Conservation (phyloP, 371 early-diverging fungal species). For the Apophysomyces sp. region DNA sequence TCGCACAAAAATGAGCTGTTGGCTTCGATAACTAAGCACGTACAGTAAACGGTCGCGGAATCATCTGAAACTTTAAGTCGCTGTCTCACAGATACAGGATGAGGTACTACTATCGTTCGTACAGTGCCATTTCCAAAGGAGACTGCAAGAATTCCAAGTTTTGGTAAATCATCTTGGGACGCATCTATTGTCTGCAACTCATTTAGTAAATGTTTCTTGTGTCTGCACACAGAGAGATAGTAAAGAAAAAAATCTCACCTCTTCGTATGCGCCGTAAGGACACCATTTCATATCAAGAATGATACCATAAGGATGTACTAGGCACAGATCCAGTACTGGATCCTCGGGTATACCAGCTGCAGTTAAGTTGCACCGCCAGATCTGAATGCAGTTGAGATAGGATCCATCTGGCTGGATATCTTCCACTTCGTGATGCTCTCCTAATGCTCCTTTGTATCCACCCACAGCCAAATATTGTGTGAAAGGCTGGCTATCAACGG, state of each 20-base stretch:
- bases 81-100: conserved; percentile 40
- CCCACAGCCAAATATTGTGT: conserved; percentile 63
- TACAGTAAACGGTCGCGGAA: conserved; percentile 25
- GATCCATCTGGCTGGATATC: conserved; percentile 16
- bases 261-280: conserved; percentile 47
- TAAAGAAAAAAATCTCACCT: conserved; percentile 12
- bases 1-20: not conserved
- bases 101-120: conserved; percentile 55
- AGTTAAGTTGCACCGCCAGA: conserved; percentile 45
- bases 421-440: conserved; percentile 43
- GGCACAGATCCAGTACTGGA: conserved; percentile 49
- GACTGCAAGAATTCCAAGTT: conserved; percentile 58
- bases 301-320: conserved; percentile 60
- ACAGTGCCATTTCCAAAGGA: conserved; percentile 59
- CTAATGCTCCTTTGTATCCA: conserved; percentile 43
- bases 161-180: conserved; percentile 10
- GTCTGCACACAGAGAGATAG: not conserved
- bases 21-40: not conserved
- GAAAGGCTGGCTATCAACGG: conserved; percentile 13
- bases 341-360: conserved; percentile 10
- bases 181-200: not conserved
- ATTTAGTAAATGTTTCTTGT: not conserved
- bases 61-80: not conserved
- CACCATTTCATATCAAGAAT: conserved; percentile 61
- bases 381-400: conserved; percentile 46